A percentile compares a stretch with the other conserved stretches of the same genome.
Evolutionary conservation across 176 grass and related monocot species (phyloP).

Genomic region (Zizania latifolia): DNA sequence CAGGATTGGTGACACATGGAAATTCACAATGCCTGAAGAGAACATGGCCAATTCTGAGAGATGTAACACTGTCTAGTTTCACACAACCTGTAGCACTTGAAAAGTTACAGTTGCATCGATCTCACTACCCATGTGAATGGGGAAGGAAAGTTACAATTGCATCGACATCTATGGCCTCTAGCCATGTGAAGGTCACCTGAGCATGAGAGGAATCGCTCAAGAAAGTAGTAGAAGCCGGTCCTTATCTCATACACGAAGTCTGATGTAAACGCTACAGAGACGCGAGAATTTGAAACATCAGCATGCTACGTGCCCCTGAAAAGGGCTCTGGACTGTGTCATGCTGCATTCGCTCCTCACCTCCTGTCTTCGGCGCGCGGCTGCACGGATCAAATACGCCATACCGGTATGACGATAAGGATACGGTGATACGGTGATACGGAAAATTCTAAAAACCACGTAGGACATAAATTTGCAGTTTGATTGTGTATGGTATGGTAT

Average conservation of each 20-base stretch:
- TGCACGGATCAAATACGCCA: no score
- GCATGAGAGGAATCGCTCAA: neutral
- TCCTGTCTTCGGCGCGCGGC: no score
- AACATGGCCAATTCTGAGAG: neutral
- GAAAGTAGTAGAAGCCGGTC: neutral
- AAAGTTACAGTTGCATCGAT: slow-evolving; percentile 8
- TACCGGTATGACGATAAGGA: no score
- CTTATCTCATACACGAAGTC: neutral
- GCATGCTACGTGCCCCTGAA: neutral
- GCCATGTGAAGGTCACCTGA: slow-evolving; percentile 15
- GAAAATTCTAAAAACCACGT: no score
- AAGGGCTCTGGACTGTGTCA: slow-evolving; percentile 1
- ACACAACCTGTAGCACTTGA: neutral
- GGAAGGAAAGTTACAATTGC: neutral
- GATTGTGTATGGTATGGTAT: no score
- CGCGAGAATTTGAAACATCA: neutral
- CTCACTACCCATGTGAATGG: neutral
- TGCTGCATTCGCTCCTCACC: no score
- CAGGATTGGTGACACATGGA: neutral
- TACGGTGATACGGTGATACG: no score
- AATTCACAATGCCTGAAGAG: neutral
- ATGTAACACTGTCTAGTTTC: neutral
- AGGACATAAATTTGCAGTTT: no score
- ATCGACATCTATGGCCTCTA: neutral
- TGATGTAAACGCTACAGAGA: neutral